Evolutionary conservation across 495 filamentous ascomycete species (phyloP), one percentile per base, ranked within the genome.

Genomic region (Lasiosphaeria ovina): DNA sequence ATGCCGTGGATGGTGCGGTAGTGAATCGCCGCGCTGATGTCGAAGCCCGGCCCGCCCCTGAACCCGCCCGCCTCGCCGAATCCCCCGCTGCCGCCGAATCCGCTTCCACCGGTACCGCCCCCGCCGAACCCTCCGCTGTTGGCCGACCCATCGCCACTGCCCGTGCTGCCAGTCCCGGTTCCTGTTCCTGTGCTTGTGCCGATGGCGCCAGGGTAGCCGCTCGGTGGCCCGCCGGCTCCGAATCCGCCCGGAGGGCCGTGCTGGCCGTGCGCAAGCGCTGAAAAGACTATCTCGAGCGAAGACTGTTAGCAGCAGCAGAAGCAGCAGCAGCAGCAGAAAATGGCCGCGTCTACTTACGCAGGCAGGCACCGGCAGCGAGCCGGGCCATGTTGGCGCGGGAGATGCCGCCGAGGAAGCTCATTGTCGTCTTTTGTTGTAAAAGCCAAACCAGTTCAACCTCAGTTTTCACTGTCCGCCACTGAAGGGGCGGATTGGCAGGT

Each of bases 1-100:
- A 77, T 66, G 31, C 77, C 78, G 70, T 83, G 80, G 34, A 69
- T 67, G 7, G 60, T 72, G 8, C 72, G 69, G 49, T 65, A 58
- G 42, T 57, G 51, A 50, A 36, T 59, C 11, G 64, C 71, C 14
- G 50, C 0, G 8, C 44, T 34, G 45, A 71, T 47, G 57, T 72
- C 66, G 63, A 74, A 68, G 42, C 58, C 62, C 4, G 55, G 38
- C 14, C 24, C 53, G 47, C 50, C 17, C 8, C n/a, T 14, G 47
- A 38, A 58, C 36, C 50, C 57, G 33, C 14, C 50, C 9, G 40
- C 40, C 34, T 38, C 54, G 31, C 55, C 42, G 7, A 17, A 17
- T 8, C 34, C 51, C 14, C 35, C 35, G 7, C 17, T 35, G 38
- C 36, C 55, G 3, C 55, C 36, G 12, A 8, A 55, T 10, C 54